Conservation (phyloP, 2,329 filamentous ascomycete genomes). For the Ophiostoma ulmi region DNA sequence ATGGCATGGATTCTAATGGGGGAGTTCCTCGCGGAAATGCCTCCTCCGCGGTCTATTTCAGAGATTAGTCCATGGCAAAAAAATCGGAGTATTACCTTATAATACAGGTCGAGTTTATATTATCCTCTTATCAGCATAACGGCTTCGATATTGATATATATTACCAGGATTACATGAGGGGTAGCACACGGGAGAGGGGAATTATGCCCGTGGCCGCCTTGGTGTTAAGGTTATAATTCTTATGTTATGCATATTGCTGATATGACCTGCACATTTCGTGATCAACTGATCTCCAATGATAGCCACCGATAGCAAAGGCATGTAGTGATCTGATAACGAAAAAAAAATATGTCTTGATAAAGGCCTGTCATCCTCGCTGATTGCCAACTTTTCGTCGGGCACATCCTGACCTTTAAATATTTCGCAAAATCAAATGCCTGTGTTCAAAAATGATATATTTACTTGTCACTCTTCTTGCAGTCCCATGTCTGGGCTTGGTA, state of each 20-base stretch:
- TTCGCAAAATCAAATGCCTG: background rate
- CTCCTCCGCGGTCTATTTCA: background rate
- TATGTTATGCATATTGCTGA: background rate
- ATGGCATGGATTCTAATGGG: too few relatives aligned
- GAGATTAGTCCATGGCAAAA: background rate
- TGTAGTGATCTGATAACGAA: background rate
- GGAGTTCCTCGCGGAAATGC: background rate
- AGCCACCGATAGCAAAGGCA: background rate
- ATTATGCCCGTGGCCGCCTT: background rate
- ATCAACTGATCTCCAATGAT: background rate
- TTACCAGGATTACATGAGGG: background rate
- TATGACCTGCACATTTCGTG: background rate
- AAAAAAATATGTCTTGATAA: background rate
- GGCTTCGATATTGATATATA: background rate
- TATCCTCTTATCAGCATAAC: background rate
- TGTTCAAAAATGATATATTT: background rate
- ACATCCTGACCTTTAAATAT: background rate
- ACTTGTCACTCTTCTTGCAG: background rate
- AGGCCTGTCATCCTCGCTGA: background rate
- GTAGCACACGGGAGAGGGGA: constrained; percentile 2
- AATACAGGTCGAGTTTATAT: background rate
- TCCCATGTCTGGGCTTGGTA: background rate
- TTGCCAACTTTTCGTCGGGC: background rate
- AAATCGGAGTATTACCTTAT: background rate
- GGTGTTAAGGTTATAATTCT: background rate